Percentiles rank a stretch among this genome's conserved stretches.
phyloP scores from a whole-genome alignment of 768 basidiomycete genomes.

The Pulveroboletus frians region DNA sequence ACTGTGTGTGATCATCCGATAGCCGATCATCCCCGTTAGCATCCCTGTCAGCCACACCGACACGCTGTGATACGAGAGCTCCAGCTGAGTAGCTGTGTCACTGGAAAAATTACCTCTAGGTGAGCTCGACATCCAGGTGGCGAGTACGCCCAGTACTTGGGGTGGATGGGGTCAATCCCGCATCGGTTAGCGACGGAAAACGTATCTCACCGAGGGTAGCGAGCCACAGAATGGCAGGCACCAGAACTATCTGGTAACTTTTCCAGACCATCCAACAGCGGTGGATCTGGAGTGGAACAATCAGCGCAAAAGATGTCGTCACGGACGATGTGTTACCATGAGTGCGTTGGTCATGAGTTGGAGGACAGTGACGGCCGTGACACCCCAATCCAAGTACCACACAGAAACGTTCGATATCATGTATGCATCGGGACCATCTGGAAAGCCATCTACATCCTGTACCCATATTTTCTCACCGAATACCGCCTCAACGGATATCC shows the following conservation, averaged over 20 bases:
- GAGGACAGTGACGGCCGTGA: slow-evolving; percentile 24
- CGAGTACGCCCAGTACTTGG: slow-evolving; percentile 17
- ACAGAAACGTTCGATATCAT: slow-evolving; percentile 20
- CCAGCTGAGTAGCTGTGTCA: slow-evolving; percentile 12
- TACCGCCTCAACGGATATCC: slow-evolving; percentile 24
- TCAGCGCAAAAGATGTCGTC: background rate
- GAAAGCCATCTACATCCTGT: slow-evolving; percentile 18
- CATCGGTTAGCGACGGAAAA: background rate
- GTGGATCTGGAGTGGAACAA: slow-evolving; percentile 29
- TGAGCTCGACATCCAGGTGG: slow-evolving; percentile 10
- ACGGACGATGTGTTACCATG: slow-evolving; percentile 27
- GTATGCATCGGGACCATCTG: slow-evolving; percentile 35
- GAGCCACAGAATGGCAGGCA: slow-evolving; percentile 22
- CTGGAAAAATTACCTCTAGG: slow-evolving; percentile 19
- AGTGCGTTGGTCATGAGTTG: slow-evolving; percentile 36
- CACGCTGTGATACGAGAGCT: slow-evolving; percentile 17
- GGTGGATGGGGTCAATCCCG: background rate
- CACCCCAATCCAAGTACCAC: slow-evolving; percentile 31
- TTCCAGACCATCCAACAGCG: slow-evolving; percentile 35
- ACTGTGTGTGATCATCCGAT: slow-evolving; percentile 14
- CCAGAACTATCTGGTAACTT: slow-evolving; percentile 10
- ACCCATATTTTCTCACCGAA: slow-evolving; percentile 38
- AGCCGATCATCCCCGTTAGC: slow-evolving; percentile 19
- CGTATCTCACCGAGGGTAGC: slow-evolving; percentile 22
- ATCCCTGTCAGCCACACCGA: slow-evolving; percentile 18